Evolutionary conservation across 1,284 basidiomycete species (phyloP).

Genomic region (Sphagnurus paluster): DNA sequence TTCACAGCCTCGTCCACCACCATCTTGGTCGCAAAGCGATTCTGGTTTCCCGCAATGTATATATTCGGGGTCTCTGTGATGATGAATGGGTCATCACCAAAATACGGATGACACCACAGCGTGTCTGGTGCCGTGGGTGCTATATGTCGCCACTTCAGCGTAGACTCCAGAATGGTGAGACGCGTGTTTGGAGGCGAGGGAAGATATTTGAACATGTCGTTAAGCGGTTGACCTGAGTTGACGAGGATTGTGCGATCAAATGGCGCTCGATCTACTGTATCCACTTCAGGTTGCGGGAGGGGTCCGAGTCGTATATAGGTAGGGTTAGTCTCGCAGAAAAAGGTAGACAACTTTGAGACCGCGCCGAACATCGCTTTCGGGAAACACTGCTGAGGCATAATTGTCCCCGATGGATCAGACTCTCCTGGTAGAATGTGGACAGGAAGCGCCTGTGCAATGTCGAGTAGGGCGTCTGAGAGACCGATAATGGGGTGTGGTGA

Average conservation of each 20-base stretch:
- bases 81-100: conserved; percentile 88
- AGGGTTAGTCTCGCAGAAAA: conserved; percentile 89
- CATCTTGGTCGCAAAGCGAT: conserved; percentile 74
- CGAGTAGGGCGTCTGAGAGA: conserved; percentile 72
- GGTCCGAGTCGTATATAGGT: conserved; percentile 69
- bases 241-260: conserved; percentile 65
- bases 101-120: conserved; percentile 97
- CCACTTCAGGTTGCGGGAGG: conserved; percentile 22
- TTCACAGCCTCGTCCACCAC: conserved; percentile 40
- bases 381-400: conserved; percentile 92
- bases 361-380: conserved; percentile 90
- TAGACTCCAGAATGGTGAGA: conserved; percentile 75
- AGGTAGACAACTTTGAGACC: conserved; percentile 61
- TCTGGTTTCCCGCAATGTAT: conserved; percentile 93
- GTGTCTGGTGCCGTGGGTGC: conserved; percentile 99
- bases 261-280: conserved; percentile 21
- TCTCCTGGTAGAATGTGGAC: conserved; percentile 86
- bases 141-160: conserved; percentile 92
- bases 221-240: conserved; percentile 89
- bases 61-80: conserved; percentile 83
- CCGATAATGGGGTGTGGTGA: conserved; percentile 73
- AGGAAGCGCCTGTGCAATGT: conserved; percentile 72
- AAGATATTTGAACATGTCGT: conserved; percentile 96
- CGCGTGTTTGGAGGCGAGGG: conserved; percentile 65
- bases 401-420: conserved; percentile 83